A percentile compares a stretch with the other conserved stretches of the same genome.
Conservation (phyloP, 1,284 basidiomycete species). For the Puccinia triticina region DNA sequence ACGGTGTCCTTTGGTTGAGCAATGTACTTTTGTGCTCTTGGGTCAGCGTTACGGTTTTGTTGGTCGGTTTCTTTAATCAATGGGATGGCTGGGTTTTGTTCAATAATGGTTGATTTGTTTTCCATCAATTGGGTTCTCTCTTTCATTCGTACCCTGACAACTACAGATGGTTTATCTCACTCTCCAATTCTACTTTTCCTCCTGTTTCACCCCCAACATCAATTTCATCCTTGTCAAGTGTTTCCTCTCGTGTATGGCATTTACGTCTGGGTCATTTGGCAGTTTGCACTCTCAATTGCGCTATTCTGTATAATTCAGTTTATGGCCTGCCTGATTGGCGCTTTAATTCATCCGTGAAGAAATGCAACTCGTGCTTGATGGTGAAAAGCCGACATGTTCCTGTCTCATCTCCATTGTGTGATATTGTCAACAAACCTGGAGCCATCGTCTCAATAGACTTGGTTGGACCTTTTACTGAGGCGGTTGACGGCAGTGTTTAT, state of each 20-base stretch:
- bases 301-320: not conserved
- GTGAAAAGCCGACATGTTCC: not conserved
- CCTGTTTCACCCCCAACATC: not conserved
- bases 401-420: not conserved
- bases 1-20: not conserved
- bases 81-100: not conserved
- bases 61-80: not conserved
- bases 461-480: not conserved
- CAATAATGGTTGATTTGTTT: not conserved
- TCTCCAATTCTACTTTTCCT: not conserved
- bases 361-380: not conserved
- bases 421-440: not conserved
- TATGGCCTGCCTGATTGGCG: not conserved
- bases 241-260: not conserved
- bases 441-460: not conserved
- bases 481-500: not conserved
- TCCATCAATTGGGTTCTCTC: not conserved
- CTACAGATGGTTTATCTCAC: not conserved
- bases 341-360: not conserved
- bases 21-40: not conserved
- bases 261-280: not conserved
- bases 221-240: not conserved
- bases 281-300: not conserved
- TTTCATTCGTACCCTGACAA: not conserved
- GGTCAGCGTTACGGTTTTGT: not conserved